Percentiles rank a stretch among this genome's conserved stretches.
Evolutionary conservation across 768 basidiomycete species (phyloP).

Genomic region (Trametes meyenii): DNA sequence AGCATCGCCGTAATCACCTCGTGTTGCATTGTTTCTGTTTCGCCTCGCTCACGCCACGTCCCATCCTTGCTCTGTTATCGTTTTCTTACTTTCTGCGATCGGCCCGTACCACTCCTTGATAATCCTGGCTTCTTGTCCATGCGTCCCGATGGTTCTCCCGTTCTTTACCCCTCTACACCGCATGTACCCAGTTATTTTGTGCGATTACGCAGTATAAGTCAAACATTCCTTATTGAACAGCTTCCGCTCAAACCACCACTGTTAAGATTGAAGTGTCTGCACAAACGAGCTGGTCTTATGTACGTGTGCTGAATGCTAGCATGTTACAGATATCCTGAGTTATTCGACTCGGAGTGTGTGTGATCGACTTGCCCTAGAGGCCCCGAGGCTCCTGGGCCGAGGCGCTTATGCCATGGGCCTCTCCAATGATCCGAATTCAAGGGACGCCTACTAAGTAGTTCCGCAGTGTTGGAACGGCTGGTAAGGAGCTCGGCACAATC

Average conservation of each 20-base stretch:
- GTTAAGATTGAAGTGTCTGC: too few relatives aligned
- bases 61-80: conserved; percentile 14
- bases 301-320: too few relatives aligned
- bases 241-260: neutral
- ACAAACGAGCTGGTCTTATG: too few relatives aligned
- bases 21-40: conserved; percentile 13
- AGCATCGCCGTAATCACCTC: conserved; percentile 8
- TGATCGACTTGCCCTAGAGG: too few relatives aligned
- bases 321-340: too few relatives aligned
- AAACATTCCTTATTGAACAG: conserved; percentile 4
- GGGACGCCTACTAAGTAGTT: too few relatives aligned
- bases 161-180: conserved; percentile 7
- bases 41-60: neutral
- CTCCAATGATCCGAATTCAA: too few relatives aligned
- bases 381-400: too few relatives aligned
- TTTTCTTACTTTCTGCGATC: conserved; percentile 2
- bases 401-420: too few relatives aligned
- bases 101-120: conserved; percentile 25
- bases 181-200: conserved; percentile 28
- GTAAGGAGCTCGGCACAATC: too few relatives aligned
- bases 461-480: too few relatives aligned
- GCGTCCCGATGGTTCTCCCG: conserved; percentile 9
- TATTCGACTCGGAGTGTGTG: too few relatives aligned
- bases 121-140: conserved; percentile 17
- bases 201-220: conserved; percentile 26